Base-by-base conservation (phyloP, 345 rosid genomes). In the Toxicodendron radicans region DNA sequence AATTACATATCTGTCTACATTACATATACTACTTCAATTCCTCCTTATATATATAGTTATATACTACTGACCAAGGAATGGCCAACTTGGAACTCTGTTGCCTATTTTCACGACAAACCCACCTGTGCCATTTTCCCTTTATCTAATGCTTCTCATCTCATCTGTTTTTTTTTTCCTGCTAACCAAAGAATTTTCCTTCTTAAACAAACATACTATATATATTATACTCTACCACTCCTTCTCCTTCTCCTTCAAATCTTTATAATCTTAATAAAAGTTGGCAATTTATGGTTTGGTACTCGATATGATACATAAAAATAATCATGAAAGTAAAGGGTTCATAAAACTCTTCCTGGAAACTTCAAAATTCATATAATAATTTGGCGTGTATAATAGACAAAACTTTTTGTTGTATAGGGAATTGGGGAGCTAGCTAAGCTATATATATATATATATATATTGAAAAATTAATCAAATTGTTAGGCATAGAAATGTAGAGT, bases 11-110 rank as follows among this genome's bases (percentile, higher is more conserved):
- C 57, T 58, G 74, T 45, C 21, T 20, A 63, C 57, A 35, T 38
- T 9, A 56, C 30, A 27, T 27, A 1, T 27, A 56, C 43, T 17
- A 1, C 64, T 13, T 52, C 18, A 61, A 7, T 54, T 56, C 20
- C 54, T 33, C 73, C 66, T 38, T 38, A 38, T 38, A 65, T 14
- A 58, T 45, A 27, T 27, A n/a, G n/a, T n/a, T n/a, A 27, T 27
- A 27, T 27, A 27, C 30, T 27, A 64, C 53, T 58, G 79, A 54
- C 58, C 76, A 43, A 73, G 64, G 85, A 81, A 79, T 77, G 82
- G 71, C 86, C 86, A 73, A 58, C 71, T 70, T 52, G 75, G 70
- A 78, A 74, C 52, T n/a, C 49, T 86, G 85, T 76, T 77, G 79
- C 71, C 70, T 32, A 78, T 79, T 83, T 68, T 58, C 60, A 61